Evolutionary conservation across 169 alveolate species (phyloP).

Genomic region (Plasmodium knowlesi): DNA sequence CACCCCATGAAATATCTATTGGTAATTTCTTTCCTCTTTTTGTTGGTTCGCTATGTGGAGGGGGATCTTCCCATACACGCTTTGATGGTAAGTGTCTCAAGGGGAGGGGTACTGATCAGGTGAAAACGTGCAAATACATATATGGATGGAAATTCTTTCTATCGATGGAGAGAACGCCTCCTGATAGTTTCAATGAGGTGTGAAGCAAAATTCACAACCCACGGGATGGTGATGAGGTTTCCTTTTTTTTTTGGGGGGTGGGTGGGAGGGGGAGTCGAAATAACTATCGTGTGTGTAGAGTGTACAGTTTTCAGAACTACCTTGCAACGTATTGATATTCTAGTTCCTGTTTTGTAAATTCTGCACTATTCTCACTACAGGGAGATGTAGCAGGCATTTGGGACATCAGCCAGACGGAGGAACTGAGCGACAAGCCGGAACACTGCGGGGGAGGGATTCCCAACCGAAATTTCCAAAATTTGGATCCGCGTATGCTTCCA

Average conservation of each 20-base stretch:
- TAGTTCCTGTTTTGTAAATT: background rate
- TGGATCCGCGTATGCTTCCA: constrained; percentile 6
- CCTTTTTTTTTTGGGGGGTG: too few relatives aligned
- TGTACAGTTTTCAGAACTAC: background rate
- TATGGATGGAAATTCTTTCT: background rate
- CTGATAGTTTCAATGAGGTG: background rate
- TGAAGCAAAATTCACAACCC: background rate
- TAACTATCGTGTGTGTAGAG: background rate
- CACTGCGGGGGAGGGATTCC: constrained; percentile 59
- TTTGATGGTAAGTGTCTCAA: constrained; percentile 27
- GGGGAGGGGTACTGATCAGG: background rate
- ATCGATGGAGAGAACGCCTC: background rate
- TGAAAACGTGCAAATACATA: background rate
- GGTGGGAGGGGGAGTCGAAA: too few relatives aligned
- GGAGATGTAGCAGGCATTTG: constrained; percentile 53
- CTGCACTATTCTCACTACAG: background rate
- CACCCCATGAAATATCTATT: constrained; percentile 13
- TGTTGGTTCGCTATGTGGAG: background rate
- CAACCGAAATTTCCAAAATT: constrained; percentile 27
- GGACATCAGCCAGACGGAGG: constrained; percentile 16
- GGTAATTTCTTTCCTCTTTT: background rate
- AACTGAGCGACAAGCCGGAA: background rate
- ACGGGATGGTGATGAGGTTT: background rate
- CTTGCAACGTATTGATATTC: background rate
- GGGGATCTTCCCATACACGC: constrained; percentile 70